Evolutionary conservation across 352 stramenopile species (phyloP).

Genomic region (Phytophthora fragariae): DNA sequence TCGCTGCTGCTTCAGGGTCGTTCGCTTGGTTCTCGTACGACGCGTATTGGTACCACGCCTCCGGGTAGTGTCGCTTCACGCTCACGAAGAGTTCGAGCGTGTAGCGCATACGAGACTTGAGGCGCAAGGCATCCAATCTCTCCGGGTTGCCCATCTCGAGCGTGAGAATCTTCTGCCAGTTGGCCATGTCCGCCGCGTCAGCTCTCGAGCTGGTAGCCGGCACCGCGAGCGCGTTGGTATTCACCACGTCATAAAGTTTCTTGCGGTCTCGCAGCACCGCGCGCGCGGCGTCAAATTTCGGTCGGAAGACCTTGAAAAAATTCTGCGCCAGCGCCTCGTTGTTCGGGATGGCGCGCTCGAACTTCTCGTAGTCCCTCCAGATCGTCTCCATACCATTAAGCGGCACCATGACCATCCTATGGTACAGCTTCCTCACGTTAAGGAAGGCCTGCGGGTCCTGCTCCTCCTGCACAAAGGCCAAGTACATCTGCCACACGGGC

Average conservation of each 20-base stretch:
- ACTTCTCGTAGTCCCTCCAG: conserved; percentile 91
- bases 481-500: conserved; percentile 86
- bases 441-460: conserved; percentile 78
- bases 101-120: conserved; percentile 85
- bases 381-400: conserved; percentile 84
- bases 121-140: conserved; percentile 76
- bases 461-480: conserved; percentile 84
- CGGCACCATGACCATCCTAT: conserved; percentile 80
- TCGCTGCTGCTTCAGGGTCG: conserved; percentile 69
- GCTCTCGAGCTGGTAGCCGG: conserved; percentile 43
- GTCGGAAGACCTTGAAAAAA: conserved; percentile 90
- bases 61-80: conserved; percentile 77
- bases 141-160: conserved; percentile 86
- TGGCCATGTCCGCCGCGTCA: conserved; percentile 63
- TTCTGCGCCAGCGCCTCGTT: conserved; percentile 88
- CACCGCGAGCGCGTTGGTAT: conserved; percentile 74
- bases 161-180: conserved; percentile 82
- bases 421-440: conserved; percentile 84
- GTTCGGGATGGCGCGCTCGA: conserved; percentile 88
- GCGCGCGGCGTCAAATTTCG: conserved; percentile 83
- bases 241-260: conserved; percentile 82
- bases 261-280: conserved; percentile 86
- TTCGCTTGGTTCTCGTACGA: conserved; percentile 82
- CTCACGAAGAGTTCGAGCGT: conserved; percentile 87
- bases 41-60: conserved; percentile 90